Conservation (phyloP, 2,329 filamentous ascomycete species). For the Escovopsis sp. region DNA sequence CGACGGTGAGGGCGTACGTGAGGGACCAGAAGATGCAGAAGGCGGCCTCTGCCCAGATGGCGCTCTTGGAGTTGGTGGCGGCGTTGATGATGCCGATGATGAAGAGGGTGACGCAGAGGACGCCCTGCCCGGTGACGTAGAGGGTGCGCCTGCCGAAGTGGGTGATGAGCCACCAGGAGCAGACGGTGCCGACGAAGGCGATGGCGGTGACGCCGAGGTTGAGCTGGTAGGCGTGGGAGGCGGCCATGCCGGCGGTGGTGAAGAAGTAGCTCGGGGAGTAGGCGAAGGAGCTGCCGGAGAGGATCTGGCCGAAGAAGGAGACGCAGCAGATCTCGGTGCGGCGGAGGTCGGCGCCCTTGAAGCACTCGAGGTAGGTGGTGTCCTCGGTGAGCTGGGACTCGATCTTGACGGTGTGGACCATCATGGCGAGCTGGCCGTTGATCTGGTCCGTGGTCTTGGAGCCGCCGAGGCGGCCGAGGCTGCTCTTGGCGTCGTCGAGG, state of each 20-base stretch:
- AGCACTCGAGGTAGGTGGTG: slow-evolving; percentile 27
- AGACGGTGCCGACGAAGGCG: slow-evolving; percentile 21
- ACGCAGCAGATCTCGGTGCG: slow-evolving; percentile 33
- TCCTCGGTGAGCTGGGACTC: slow-evolving; percentile 20
- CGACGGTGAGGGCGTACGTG: slow-evolving; percentile 38
- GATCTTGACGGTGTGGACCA: slow-evolving; percentile 26
- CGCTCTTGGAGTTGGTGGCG: slow-evolving; percentile 9
- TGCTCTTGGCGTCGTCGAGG: too few species aligned
- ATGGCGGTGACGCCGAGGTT: too few species aligned
- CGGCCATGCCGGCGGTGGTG: too few species aligned
- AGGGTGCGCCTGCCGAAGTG: slow-evolving; percentile 29
- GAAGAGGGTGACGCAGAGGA: slow-evolving; percentile 24
- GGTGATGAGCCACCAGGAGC: slow-evolving; percentile 29
- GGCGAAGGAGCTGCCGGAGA: too few species aligned
- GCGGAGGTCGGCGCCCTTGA: slow-evolving; percentile 29
- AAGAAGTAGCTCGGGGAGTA: too few species aligned
- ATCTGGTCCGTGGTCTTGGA: too few species aligned
- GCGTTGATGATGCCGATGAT: slow-evolving; percentile 26
- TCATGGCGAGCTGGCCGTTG: slow-evolving; percentile 19
- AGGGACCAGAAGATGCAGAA: slow-evolving; percentile 38
- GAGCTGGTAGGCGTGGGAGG: too few species aligned
- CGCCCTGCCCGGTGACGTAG: slow-evolving; percentile 20
- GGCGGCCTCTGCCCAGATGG: slow-evolving; percentile 29
- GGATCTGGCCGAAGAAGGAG: too few species aligned
- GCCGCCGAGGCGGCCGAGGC: too few species aligned